Percentiles rank a stretch among this genome's conserved stretches.
Evolutionary conservation across 371 early-diverging fungal species (phyloP).

Genomic region (Entomophthora muscae): DNA sequence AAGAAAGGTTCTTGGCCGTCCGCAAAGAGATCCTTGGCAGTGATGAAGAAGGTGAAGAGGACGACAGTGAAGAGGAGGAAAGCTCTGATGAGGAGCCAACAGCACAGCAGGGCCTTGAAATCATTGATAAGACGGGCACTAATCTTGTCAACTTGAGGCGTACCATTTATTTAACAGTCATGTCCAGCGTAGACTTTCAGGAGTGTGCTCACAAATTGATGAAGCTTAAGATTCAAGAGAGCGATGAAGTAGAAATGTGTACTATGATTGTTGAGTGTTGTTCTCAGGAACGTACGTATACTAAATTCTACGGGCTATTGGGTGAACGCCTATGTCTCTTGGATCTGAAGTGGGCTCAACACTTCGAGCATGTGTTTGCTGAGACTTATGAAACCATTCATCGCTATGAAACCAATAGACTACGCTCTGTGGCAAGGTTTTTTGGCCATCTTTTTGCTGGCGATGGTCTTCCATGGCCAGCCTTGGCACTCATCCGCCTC

Average conservation of each 20-base stretch:
- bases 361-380: slow-evolving; percentile 56
- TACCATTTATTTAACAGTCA: slow-evolving; percentile 86
- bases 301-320: slow-evolving; percentile 79
- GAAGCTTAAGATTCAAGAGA: slow-evolving; percentile 60
- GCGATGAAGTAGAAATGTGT: slow-evolving; percentile 76
- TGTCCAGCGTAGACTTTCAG: slow-evolving; percentile 89
- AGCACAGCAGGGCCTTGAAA: slow-evolving; percentile 19
- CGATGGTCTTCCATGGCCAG: slow-evolving; percentile 74
- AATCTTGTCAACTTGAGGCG: slow-evolving; percentile 77
- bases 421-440: slow-evolving; percentile 81
- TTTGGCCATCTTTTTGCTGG: slow-evolving; percentile 81
- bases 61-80: slow-evolving; percentile 19
- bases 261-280: slow-evolving; percentile 97
- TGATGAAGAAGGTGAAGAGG: too few species aligned
- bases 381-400: slow-evolving; percentile 81
- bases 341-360: slow-evolving; percentile 57
- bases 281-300: slow-evolving; percentile 86
- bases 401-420: slow-evolving; percentile 79
- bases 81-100: slow-evolving; percentile 29
- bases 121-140: slow-evolving; percentile 79
- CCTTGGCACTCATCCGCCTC: slow-evolving; percentile 53
- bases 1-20: slow-evolving; percentile 59
- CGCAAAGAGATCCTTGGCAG: slow-evolving; percentile 66
- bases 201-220: slow-evolving; percentile 91
- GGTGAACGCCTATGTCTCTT: slow-evolving; percentile 88